A percentile compares a stretch with the other conserved stretches of the same genome.
Evolutionary conservation across 441 rosid genomes (phyloP).

Genomic region (Populus hybrid): DNA sequence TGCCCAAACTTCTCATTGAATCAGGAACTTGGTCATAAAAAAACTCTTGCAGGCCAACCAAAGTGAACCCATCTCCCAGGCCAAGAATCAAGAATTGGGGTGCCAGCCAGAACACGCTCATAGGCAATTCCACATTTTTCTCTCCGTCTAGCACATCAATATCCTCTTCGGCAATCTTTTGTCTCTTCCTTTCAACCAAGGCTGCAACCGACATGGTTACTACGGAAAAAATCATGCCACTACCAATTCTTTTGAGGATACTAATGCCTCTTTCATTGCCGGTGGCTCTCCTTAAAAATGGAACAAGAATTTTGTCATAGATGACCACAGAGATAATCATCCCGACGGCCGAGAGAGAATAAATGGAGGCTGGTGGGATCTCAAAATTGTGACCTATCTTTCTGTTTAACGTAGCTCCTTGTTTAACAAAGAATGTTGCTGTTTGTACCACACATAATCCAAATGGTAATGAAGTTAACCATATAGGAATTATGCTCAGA

Average conservation of each 20-base stretch:
- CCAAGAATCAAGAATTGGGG: conserved; percentile 37
- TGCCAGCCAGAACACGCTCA: conserved; percentile 41
- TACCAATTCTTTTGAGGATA: conserved; percentile 38
- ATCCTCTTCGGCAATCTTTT: conserved; percentile 14
- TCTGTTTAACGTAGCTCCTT: conserved; percentile 71
- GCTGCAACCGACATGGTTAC: conserved; percentile 30
- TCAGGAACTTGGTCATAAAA: conserved; percentile 50
- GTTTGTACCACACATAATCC: conserved; percentile 60
- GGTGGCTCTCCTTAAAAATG: conserved; percentile 48
- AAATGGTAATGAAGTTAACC: conserved; percentile 65
- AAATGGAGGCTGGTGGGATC: conserved; percentile 78
- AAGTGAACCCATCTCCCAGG: conserved; percentile 36
- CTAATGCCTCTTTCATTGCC: conserved; percentile 56
- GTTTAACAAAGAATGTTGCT: conserved; percentile 63
- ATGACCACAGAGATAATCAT: conserved; percentile 57
- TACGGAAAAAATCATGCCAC: conserved; percentile 28
- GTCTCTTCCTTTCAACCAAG: conserved; percentile 34
- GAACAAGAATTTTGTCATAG: conserved; percentile 59
- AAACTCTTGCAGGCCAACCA: conserved; percentile 44
- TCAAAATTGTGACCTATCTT: conserved; percentile 49
- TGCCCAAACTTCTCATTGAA: conserved; percentile 43
- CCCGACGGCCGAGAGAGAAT: conserved; percentile 53
- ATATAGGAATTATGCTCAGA: conserved; percentile 57
- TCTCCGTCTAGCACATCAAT: neutral
- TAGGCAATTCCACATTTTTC: neutral